Evolutionary conservation across 2,329 filamentous ascomycete species (phyloP), one percentile per base, ranked within the genome.

Genomic region (Ophiostoma novo-ulmi): DNA sequence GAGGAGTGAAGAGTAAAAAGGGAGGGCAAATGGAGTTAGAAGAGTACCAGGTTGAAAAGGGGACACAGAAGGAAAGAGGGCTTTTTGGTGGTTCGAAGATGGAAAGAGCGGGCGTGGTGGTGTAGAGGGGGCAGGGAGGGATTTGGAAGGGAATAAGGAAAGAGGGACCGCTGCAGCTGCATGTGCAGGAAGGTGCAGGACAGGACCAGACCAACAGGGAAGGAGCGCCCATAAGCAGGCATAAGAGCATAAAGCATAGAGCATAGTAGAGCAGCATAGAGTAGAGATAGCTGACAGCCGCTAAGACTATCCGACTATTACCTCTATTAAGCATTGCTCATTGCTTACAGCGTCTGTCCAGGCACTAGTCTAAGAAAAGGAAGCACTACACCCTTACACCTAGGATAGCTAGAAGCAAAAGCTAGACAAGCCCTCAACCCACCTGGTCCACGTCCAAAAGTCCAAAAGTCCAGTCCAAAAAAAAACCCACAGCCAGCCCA

Each of bases 21-120:
- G 58, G 69, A 58, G 64, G 58, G 76, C 77, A 76, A 75, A 75
- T 67, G 73, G 52, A 22, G 52, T 5, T 5, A 58, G 52, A 22
- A 26, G 52, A 22, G 22, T 6, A 11, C n/a, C 8, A 26, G 72
- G 73, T 75, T 72, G 74, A 78, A 77, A 76, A 81, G 70, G 70
- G 64, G 55, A 69, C 44, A 52, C 69, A 20, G 65, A 66, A 44
- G 44, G 48, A 58, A 22, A 58, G 52, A 58, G 52, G 52, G 52
- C 22, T 58, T 58, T 48, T 58, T 17, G 11, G 58, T 44, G 41
- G 41, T 44, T 39, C 38, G 58, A 36, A 63, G 61, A 64, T 11
- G 26, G 35, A 38, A 64, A 31, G 35, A 38, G 35, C 61, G 61
- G 61, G 44, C 44, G 44, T 44, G 14, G 44, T 44, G 14, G 41